Conservation (phyloP, 2,329 filamentous ascomycete species). For the Furcasterigmium sp. region DNA sequence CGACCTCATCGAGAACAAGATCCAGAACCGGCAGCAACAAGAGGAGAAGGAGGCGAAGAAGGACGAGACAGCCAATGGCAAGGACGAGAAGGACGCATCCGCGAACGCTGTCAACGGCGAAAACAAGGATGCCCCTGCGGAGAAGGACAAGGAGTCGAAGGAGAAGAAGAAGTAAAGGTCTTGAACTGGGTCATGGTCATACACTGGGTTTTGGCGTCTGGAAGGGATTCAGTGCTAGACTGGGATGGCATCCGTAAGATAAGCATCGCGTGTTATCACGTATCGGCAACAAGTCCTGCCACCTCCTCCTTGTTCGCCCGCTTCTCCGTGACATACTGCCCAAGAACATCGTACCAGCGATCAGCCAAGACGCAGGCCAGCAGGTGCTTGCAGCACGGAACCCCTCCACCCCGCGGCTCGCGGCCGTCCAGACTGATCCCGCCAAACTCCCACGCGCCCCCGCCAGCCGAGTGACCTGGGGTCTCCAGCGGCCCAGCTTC, state of each 20-base stretch:
- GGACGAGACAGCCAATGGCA: constrained; percentile 53
- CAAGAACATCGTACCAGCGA: constrained; percentile 54
- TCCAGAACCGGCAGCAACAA: constrained; percentile 94
- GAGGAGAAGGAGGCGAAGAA: constrained; percentile 92
- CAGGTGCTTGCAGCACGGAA: constrained; percentile 79
- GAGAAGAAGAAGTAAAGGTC: constrained; percentile 40
- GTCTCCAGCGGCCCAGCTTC: constrained; percentile 4
- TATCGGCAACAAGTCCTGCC: constrained; percentile 59
- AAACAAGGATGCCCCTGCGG: constrained; percentile 39
- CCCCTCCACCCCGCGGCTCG: constrained; percentile 21
- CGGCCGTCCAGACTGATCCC: constrained; percentile 37
- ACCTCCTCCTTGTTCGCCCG: constrained; percentile 59
- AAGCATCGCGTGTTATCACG: no score
- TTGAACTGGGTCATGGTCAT: background rate
- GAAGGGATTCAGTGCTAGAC: background rate
- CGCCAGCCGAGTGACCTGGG: background rate
- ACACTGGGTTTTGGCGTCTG: background rate
- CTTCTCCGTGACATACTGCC: constrained; percentile 48
- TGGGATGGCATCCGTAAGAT: background rate
- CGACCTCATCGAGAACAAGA: constrained; percentile 99
- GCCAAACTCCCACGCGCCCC: constrained; percentile 37
- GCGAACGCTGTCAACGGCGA: constrained; percentile 33
- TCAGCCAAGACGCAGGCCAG: constrained; percentile 76
- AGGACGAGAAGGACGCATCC: constrained; percentile 49
- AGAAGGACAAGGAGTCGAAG: constrained; percentile 46